A percentile compares a stretch with the other conserved stretches of the same genome.
phyloP scores from a whole-genome alignment of 2,329 filamentous ascomycete genomes.

The Lasiodiplodia sp. region DNA sequence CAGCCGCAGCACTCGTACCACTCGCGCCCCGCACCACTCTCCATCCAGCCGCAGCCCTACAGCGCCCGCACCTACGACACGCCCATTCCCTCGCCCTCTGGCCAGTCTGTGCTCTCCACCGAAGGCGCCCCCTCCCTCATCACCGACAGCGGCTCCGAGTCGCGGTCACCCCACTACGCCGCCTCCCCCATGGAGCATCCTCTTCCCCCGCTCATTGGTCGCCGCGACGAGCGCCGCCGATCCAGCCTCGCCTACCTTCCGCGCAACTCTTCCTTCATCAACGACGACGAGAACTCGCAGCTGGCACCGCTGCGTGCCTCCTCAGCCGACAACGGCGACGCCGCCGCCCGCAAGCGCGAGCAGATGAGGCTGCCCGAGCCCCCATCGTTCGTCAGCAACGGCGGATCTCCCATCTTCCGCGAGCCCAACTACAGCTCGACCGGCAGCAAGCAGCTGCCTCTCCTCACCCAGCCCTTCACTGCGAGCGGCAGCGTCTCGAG shows the following conservation, averaged over 20 bases:
- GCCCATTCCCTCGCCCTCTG: slow-evolving; percentile 68
- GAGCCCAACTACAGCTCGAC: slow-evolving; percentile 22
- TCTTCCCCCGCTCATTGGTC: slow-evolving; percentile 44
- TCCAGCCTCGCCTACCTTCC: slow-evolving; percentile 45
- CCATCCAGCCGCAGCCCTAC: slow-evolving; percentile 35
- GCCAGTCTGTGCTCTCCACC: slow-evolving; percentile 68
- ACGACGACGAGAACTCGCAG: slow-evolving; percentile 40
- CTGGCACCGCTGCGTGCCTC: slow-evolving; percentile 7
- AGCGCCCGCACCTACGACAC: slow-evolving; percentile 55
- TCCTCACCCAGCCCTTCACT: slow-evolving; percentile 42
- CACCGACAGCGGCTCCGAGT: slow-evolving; percentile 66
- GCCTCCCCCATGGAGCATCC: slow-evolving; percentile 56
- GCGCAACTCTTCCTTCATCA: slow-evolving; percentile 47
- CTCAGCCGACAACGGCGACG: slow-evolving; percentile 14
- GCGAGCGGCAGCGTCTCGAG: slow-evolving; percentile 9
- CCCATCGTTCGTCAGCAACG: slow-evolving; percentile 11
- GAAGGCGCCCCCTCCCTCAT: slow-evolving; percentile 73
- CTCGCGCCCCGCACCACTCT: slow-evolving; percentile 40
- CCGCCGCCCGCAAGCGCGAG: slow-evolving; percentile 36
- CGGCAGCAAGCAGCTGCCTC: slow-evolving; percentile 11
- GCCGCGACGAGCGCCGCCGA: slow-evolving; percentile 46
- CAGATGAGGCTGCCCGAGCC: slow-evolving; percentile 34
- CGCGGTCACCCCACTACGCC: slow-evolving; percentile 54
- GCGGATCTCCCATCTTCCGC: slow-evolving; percentile 22
- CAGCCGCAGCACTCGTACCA: slow-evolving; percentile 32